Percentiles rank a stretch among this genome's conserved stretches.
These are phyloP conservation scores for Salvia sclarea DNA, from an alignment of 305 asterid species.

Conservation along the genomic window DNA sequence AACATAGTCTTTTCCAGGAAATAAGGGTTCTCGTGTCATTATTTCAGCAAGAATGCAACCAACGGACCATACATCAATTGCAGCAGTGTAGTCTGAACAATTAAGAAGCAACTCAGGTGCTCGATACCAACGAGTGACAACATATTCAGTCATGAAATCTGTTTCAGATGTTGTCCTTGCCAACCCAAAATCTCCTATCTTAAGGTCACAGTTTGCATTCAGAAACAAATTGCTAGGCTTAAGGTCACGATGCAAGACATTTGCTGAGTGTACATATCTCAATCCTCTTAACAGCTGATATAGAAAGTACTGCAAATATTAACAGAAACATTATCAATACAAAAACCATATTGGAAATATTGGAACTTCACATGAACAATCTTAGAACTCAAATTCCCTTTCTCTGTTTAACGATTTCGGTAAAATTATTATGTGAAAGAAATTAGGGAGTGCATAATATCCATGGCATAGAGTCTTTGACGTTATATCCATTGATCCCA, in stretches of 20 bases:
- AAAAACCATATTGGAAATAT: neutral
- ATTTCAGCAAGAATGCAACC: conserved; percentile 90
- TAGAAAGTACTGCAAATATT: conserved; percentile 68
- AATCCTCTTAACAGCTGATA: conserved; percentile 83
- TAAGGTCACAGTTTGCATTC: conserved; percentile 84
- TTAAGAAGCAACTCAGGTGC: conserved; percentile 92
- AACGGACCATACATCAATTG: conserved; percentile 85
- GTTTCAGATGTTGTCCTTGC: conserved; percentile 89
- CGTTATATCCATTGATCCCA: neutral
- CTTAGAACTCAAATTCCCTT: neutral
- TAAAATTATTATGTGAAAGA: neutral
- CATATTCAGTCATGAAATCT: conserved; percentile 92
- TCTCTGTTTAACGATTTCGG: neutral
- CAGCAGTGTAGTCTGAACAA: conserved; percentile 86
- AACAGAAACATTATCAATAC: conserved; percentile 16
- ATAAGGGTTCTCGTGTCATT: conserved; percentile 76
- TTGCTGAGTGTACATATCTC: conserved; percentile 81
- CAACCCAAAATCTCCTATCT: conserved; percentile 87
- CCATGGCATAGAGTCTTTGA: neutral
- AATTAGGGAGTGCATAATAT: neutral
- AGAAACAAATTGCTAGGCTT: conserved; percentile 84
- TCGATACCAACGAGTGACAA: conserved; percentile 90
- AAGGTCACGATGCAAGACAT: conserved; percentile 87
- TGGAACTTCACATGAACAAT: neutral
- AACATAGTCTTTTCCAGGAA: conserved; percentile 85